phyloP scores from a whole-genome alignment of 139 green algal genomes.

The Tetraselmis chui region DNA sequence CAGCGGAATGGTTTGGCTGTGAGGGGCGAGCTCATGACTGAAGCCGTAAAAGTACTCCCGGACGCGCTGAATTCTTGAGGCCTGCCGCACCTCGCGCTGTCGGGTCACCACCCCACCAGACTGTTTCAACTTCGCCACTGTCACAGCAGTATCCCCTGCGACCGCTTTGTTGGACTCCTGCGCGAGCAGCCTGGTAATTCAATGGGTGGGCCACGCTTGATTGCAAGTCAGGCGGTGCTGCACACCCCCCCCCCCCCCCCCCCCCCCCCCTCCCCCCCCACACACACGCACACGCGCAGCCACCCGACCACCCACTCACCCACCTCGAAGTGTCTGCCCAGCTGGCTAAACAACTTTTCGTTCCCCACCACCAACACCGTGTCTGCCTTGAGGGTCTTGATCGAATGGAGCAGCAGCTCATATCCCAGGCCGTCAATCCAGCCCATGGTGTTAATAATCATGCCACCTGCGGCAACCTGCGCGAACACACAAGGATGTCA shows the following conservation, averaged over 20 bases:
- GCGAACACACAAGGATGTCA: too few relatives aligned
- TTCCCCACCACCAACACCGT: constrained; percentile 86
- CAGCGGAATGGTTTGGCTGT: constrained; percentile 42
- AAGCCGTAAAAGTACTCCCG: constrained; percentile 90
- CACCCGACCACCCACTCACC: background rate
- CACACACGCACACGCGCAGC: too few relatives aligned
- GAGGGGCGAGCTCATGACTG: constrained; percentile 40
- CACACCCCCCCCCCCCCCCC: too few relatives aligned
- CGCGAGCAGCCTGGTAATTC: too few relatives aligned
- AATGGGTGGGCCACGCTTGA: too few relatives aligned
- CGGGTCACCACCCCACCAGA: constrained; percentile 79
- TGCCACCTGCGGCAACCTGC: constrained; percentile 49
- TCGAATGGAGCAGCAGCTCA: constrained; percentile 79
- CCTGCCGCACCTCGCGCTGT: constrained; percentile 35
- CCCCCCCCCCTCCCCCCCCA: too few relatives aligned
- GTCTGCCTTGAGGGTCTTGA: constrained; percentile 54
- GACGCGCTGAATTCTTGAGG: constrained; percentile 46
- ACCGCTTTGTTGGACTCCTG: too few relatives aligned
- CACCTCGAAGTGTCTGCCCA: constrained; percentile 19
- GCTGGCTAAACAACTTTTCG: constrained; percentile 69
- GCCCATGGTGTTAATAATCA: constrained; percentile 91
- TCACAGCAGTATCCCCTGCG: too few relatives aligned
- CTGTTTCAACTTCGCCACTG: constrained; percentile 70
- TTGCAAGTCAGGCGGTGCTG: too few relatives aligned
- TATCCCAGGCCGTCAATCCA: constrained; percentile 88